Base-by-base conservation (phyloP, 805 yeast species). In the Candida michaelii region DNA sequence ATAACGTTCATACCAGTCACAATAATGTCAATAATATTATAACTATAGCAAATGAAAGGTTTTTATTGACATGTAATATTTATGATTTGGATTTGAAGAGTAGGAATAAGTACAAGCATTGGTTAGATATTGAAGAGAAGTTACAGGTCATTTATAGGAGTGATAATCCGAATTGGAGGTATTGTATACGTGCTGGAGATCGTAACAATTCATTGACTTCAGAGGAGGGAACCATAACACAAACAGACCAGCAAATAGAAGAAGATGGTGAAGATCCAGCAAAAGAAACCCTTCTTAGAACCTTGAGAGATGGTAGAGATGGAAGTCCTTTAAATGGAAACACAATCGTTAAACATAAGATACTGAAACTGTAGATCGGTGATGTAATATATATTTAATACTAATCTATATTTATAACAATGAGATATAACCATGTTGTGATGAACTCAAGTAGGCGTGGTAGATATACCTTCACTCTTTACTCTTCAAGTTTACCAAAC, bases 1-100 rank as follows among this genome's bases (percentile, higher is more conserved):
- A 63, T 42, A 53, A 63, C 44, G 41, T 46, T 39, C 66, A 63
- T 44, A 61, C 58, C 38, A 54, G 60, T 13, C 67, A 58, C 38
- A 56, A 64, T 27, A 58, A 63, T 39, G 54, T 58, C 27, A 47
- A 58, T 29, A 59, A 58, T 40, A 31, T 65, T 7, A 46, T 60
- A 21, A 46, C 51, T 15, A 45, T 59, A 7, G 63, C 57, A 3
- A 55, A 52, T 11, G 59, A 60, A 2, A 53, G 48, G 30, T 66
- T 55, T 38, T 48, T 58, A 30, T 53, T 73, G 13, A 56, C 71
- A 8, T 63, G 74, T 25, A 62, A 58, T 34, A 56, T 78, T 27
- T 61, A 76, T 32, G 83, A 78, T 51, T 55, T 78, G 41, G 83
- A 78, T 50, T 60, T 70, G 47, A 78, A 78, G 51, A 64, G 74